Percentiles rank a stretch among this genome's conserved stretches.
These are phyloP conservation scores for Agrocybe chaxingu DNA, from an alignment of 768 basidiomycete species.

Conservation along the genomic window DNA sequence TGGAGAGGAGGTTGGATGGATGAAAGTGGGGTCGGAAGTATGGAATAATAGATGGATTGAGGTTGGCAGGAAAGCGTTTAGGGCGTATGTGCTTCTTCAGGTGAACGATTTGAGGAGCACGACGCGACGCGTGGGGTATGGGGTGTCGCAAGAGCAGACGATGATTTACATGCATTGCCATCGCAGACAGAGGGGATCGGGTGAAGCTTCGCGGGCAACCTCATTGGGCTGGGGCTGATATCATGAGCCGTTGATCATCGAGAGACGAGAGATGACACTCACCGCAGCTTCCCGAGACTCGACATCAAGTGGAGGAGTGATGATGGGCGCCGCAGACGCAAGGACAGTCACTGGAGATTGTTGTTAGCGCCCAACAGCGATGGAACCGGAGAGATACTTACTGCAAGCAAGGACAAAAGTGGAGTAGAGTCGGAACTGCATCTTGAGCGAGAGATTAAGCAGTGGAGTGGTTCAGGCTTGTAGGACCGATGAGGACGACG, in stretches of 20 bases:
- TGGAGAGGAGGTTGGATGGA: neutral
- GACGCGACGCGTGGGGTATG: neutral
- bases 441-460: constrained; percentile 10
- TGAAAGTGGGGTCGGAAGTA: constrained; percentile 1
- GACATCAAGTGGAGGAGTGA: constrained; percentile 17
- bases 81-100: neutral
- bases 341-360: constrained; percentile 14
- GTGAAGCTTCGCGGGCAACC: constrained; percentile 19
- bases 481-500: constrained; percentile 1
- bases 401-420: constrained; percentile 25
- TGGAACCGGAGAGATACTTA: constrained; percentile 13
- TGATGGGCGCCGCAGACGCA: constrained; percentile 26
- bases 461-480: constrained; percentile 4
- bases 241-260: neutral
- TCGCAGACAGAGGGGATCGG: constrained; percentile 13
- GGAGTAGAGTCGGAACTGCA: constrained; percentile 26
- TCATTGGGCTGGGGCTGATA: neutral
- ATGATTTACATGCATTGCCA: constrained; percentile 15
- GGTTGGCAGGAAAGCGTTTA: no score
- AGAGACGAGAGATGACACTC: neutral
- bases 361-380: neutral
- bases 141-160: neutral
- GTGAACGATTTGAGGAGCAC: neutral
- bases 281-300: constrained; percentile 14
- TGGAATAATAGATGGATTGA: neutral